Percentiles rank a stretch among this genome's conserved stretches.
Conservation (phyloP, 2,329 filamentous ascomycete species). For the Colletotrichum neosansevieriae region DNA sequence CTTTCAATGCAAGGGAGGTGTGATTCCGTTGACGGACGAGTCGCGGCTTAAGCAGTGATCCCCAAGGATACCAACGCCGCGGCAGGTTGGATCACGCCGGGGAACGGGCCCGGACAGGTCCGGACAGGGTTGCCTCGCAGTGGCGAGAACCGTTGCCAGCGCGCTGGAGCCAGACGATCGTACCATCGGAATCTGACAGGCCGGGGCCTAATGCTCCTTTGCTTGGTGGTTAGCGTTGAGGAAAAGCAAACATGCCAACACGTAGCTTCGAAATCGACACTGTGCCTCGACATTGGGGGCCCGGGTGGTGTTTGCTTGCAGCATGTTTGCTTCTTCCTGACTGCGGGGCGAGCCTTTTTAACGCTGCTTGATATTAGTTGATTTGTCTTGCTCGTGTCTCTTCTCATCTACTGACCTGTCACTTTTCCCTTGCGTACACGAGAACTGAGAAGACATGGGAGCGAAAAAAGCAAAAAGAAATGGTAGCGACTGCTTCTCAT, state of each 20-base stretch:
- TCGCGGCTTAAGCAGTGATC: conserved; percentile 2
- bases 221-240: conserved; percentile 4
- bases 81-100: conserved; percentile 17
- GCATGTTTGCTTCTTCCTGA: conserved; percentile 32
- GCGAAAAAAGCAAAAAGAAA: conserved; percentile 25
- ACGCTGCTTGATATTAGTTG: conserved; percentile 26
- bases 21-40: conserved; percentile 14
- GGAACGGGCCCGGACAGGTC: conserved; percentile 33
- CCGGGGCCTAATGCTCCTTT: conserved; percentile 15
- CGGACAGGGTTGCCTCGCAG: conserved; percentile 21
- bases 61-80: conserved; percentile 8
- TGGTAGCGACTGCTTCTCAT: not conserved
- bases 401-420: conserved; percentile 33
- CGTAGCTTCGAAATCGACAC: conserved; percentile 25
- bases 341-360: conserved; percentile 5
- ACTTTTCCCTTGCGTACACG: conserved; percentile 25
- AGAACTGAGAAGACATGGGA: conserved; percentile 23
- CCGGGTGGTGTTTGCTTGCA: conserved; percentile 10
- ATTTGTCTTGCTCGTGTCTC: conserved; percentile 29
- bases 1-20: conserved; percentile 16
- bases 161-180: conserved; percentile 15
- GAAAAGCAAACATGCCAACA: conserved; percentile 24
- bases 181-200: conserved; percentile 28
- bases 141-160: conserved; percentile 25
- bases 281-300: not conserved